Base-by-base conservation (phyloP, 176 grass and related monocot species). In the Guadua angustifolia region DNA sequence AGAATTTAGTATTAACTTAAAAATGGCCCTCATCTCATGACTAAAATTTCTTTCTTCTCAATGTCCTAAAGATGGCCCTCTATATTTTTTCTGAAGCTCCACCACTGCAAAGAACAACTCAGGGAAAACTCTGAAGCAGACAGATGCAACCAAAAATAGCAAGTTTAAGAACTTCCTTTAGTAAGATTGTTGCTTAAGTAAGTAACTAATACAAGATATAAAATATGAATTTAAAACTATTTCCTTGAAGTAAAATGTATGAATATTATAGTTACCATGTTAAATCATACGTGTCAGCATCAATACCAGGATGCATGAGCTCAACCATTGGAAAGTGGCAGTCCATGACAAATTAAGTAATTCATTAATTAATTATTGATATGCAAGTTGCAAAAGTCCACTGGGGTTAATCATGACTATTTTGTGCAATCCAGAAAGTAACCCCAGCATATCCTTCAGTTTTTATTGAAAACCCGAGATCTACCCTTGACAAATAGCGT, bases 341-440 rank as follows among this genome's bases (percentile, higher is more conserved):
- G 22, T 32, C 32, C 33, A 36, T 77, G 39, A 75, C 7, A 46
- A 51, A n/a, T 8, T 5, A 17, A 12, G 58, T 19, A 29, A 11
- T n/a, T 12, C 62, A 64, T 17, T 25, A n/a, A 65, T 71, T 52
- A 58, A 22, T 66, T 24, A 74, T 36, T 38, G 59, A 17, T 51
- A 75, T 75, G 61, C 26, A 53, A 80, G 7, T 79, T 75, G 43
- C 32, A 81, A 59, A 32, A 2, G 35, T 71, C 4, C 8, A 16
- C 3, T 5, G 15, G 53, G 39, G 9, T 15, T 52, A 62, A 51
- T 19, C 44, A 40, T 58, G 1, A 22, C 4, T 59, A 40, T 24
- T 57, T 57, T 52, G 38, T 67, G 65, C 57, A 74, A 90, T 57
- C 40, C 74, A 79, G 68, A 69, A 68, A 80, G 59, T 4, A 89